Evolutionary conservation across 192 early-diverging fungal species (phyloP).

Genomic region (Backusella mclennaniae): DNA sequence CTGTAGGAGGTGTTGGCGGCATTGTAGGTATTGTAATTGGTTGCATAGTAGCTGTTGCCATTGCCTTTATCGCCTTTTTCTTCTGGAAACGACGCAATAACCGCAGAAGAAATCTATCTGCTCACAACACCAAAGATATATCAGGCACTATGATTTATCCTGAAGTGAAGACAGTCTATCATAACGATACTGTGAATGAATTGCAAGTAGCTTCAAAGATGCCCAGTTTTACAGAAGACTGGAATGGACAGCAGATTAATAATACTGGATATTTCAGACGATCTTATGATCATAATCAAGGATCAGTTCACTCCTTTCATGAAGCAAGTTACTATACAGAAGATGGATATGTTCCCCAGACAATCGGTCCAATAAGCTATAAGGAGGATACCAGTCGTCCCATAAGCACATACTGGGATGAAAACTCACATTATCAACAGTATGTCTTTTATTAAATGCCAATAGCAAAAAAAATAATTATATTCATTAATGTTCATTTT

Average conservation of each 20-base stretch:
- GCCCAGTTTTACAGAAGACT: not conserved
- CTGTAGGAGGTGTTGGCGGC: conserved; percentile 8
- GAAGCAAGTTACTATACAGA: conserved; percentile 1
- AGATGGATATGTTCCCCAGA: not conserved
- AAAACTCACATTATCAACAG: not conserved
- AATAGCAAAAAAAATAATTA: not conserved
- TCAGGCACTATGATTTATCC: not conserved
- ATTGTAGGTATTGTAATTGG: conserved; percentile 4
- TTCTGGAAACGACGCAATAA: not conserved
- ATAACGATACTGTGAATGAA: not conserved
- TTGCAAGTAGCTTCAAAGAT: not conserved
- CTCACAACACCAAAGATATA: not conserved
- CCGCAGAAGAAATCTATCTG: not conserved
- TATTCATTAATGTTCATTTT: not conserved
- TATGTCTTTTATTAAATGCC: not conserved
- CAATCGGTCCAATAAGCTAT: not conserved
- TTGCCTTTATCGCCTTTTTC: not conserved
- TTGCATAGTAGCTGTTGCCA: not conserved
- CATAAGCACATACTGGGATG: not conserved
- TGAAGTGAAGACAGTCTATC: not conserved
- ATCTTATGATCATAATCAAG: not conserved
- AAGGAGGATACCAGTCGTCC: not conserved
- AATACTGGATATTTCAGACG: not conserved
- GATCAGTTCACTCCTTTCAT: not conserved
- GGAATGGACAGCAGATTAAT: not conserved